A percentile compares a stretch with the other conserved stretches of the same genome.
These are phyloP conservation scores for Thinopyrum elongatum DNA, from an alignment of 176 grass and related monocot species.

Conservation along the genomic window DNA sequence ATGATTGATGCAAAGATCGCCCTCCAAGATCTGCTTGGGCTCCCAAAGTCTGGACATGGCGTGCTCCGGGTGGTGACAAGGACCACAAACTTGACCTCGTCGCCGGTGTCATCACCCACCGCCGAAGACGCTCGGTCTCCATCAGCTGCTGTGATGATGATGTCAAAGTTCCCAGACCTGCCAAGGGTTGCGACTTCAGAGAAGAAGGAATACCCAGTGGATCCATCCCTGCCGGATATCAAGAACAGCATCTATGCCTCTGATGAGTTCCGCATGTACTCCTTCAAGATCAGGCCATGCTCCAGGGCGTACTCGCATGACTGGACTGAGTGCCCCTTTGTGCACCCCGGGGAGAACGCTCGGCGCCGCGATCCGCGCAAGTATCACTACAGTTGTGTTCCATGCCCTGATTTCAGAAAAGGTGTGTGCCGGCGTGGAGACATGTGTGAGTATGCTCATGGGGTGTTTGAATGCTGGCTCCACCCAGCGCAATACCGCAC, in stretches of 20 bases:
- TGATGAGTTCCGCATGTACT: conserved; percentile 88
- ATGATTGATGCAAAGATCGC: conserved; percentile 49
- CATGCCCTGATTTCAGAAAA: conserved; percentile 80
- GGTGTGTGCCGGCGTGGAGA: conserved; percentile 69
- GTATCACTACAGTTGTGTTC: conserved; percentile 85
- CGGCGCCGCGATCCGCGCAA: conserved; percentile 73
- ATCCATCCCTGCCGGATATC: conserved; percentile 76
- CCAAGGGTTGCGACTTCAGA: conserved; percentile 42
- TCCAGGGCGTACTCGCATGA: conserved; percentile 85
- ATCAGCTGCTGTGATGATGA: conserved; percentile 41
- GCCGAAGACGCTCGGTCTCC: conserved; percentile 43
- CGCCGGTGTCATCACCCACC: conserved; percentile 45
- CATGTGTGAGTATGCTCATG: conserved; percentile 87
- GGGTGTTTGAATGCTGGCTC: conserved; percentile 89
- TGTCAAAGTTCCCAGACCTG: conserved; percentile 51
- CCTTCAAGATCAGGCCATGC: conserved; percentile 86
- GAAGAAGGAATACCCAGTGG: conserved; percentile 82
- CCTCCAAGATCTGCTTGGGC: conserved; percentile 54
- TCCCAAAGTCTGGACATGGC: conserved; percentile 31
- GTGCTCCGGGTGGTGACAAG: conserved; percentile 40
- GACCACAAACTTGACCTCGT: conserved; percentile 27
- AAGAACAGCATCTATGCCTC: conserved; percentile 81
- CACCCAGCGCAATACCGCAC: conserved; percentile 83
- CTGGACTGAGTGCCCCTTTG: conserved; percentile 91
- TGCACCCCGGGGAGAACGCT: conserved; percentile 89